Conservation (phyloP, 116 monocot genomes). For the Papilionanthe hybrid region DNA sequence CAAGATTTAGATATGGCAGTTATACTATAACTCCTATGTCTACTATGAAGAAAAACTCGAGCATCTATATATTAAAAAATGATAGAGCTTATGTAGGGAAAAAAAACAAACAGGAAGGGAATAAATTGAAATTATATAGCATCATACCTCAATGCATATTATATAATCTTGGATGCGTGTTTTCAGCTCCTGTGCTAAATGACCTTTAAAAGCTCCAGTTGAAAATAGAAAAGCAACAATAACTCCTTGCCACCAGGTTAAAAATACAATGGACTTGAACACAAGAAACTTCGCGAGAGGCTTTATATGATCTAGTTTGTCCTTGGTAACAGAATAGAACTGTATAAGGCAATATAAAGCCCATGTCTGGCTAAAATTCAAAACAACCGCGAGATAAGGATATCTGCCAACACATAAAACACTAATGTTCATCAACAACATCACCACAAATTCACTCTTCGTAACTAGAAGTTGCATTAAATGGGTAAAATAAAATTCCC, state of each 20-base stretch:
- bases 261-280: constrained; percentile 97
- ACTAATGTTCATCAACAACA: constrained; percentile 8
- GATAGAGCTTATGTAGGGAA: background rate
- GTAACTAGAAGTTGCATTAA: background rate
- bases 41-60: background rate
- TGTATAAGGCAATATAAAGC: constrained; percentile 97
- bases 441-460: background rate
- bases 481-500: background rate
- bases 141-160: constrained; percentile 91
- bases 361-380: constrained; percentile 99
- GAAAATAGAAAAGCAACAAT: constrained; percentile 86
- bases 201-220: constrained; percentile 69
- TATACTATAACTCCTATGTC: background rate
- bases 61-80: background rate
- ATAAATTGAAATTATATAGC: background rate
- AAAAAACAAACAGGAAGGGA: background rate
- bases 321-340: constrained; percentile 90
- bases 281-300: constrained; percentile 90
- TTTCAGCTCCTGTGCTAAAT: constrained; percentile 75
- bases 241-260: constrained; percentile 99
- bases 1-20: background rate
- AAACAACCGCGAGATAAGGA: constrained; percentile 84
- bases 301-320: constrained; percentile 83
- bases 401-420: constrained; percentile 42
- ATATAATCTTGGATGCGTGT: constrained; percentile 92